Evolutionary conservation across 495 filamentous ascomycete genomes (phyloP).

Genomic region (Penicillium pulvis): DNA sequence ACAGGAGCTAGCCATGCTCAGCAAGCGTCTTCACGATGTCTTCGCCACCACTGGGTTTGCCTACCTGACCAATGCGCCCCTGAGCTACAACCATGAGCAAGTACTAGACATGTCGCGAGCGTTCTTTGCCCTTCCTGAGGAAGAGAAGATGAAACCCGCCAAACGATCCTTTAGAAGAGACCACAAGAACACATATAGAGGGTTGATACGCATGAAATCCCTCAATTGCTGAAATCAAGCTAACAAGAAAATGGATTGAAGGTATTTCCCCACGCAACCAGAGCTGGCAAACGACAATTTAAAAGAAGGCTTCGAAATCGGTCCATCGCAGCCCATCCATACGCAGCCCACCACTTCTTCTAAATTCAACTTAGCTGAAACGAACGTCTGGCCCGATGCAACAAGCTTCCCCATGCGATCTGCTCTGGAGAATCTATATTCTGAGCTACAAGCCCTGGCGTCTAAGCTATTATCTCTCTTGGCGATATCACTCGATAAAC

Average conservation of each 20-base stretch:
- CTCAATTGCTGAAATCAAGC: background rate
- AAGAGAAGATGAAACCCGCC: conserved; percentile 43
- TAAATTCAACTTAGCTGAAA: conserved; percentile 43
- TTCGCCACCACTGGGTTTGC: conserved; percentile 50
- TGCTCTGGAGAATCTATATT: conserved; percentile 39
- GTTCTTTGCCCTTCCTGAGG: conserved; percentile 39
- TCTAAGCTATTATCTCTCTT: conserved; percentile 42
- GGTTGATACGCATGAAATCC: conserved; percentile 21
- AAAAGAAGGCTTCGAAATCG: conserved; percentile 53
- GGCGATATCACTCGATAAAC: conserved; percentile 41
- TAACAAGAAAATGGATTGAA: conserved; percentile 10
- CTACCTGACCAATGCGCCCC: conserved; percentile 43
- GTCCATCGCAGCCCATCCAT: conserved; percentile 22
- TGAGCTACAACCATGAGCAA: conserved; percentile 41
- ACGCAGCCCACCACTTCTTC: conserved; percentile 5
- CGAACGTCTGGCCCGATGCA: conserved; percentile 44
- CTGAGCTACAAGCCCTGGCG: conserved; percentile 44
- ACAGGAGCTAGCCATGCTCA: conserved; percentile 25
- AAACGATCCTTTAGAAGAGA: conserved; percentile 39
- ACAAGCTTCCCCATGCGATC: conserved; percentile 16
- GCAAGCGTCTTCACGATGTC: conserved; percentile 37
- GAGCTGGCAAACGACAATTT: conserved; percentile 37
- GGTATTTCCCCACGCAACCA: conserved; percentile 45
- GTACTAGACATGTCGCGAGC: conserved; percentile 42
- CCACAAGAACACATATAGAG: conserved; percentile 48